Percentiles rank a stretch among this genome's conserved stretches.
These are phyloP conservation scores for Dendrobium chrysotoxum DNA, from an alignment of 106 monocot genomes.

Conservation along the genomic window DNA sequence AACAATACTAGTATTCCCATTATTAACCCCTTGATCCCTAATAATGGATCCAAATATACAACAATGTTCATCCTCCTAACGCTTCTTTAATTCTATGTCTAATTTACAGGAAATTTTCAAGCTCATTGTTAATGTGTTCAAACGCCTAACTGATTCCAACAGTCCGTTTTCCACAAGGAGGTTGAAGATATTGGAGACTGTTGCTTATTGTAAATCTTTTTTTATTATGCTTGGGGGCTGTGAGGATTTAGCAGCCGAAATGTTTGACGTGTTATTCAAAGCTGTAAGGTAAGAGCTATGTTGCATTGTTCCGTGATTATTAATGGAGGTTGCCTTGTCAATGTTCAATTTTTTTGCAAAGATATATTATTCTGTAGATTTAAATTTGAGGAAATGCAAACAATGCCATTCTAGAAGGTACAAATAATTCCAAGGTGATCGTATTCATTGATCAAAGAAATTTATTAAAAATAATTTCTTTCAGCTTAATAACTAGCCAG, in stretches of 20 bases:
- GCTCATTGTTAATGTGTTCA: conserved; percentile 62
- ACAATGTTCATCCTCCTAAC: neutral
- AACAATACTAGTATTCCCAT: neutral
- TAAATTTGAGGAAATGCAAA: too few species aligned
- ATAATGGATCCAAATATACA: neutral
- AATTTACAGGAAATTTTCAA: conserved; percentile 68
- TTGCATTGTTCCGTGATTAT: too few species aligned
- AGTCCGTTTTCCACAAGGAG: conserved; percentile 76
- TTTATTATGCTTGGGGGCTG: conserved; percentile 69
- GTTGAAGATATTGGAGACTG: conserved; percentile 67
- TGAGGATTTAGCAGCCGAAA: conserved; percentile 59
- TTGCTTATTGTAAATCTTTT: conserved; percentile 69
- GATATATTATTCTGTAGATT: too few species aligned
- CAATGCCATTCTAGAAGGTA: too few species aligned
- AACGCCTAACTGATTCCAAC: conserved; percentile 50
- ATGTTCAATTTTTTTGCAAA: too few species aligned
- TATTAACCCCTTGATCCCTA: neutral
- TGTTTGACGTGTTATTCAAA: conserved; percentile 79
- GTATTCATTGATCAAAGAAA: too few species aligned
- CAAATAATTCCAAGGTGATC: too few species aligned
- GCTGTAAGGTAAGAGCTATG: conserved; percentile 40
- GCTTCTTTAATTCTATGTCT: neutral
- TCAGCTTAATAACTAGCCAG: too few species aligned
- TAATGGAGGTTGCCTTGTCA: too few species aligned
- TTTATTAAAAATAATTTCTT: too few species aligned